Base-by-base conservation (phyloP, 352 stramenopile species). In the Pythium biforme region DNA sequence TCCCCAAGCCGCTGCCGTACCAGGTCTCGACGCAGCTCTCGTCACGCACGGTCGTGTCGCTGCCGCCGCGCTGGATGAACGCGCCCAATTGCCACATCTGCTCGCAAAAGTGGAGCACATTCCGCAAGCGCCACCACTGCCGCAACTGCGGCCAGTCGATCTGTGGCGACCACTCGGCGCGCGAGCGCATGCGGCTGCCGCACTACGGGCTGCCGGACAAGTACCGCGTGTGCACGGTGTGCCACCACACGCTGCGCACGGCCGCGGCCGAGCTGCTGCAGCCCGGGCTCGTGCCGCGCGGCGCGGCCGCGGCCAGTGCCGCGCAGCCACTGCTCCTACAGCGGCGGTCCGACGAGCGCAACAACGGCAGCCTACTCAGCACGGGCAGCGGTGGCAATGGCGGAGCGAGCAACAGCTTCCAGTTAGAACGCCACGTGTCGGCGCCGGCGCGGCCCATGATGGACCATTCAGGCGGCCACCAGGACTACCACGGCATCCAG, bases 71-170 rank as follows among this genome's bases (percentile, higher is more conserved):
- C 14, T 95, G 86, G 86, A 91, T 78, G 64, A 95, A 91, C 58
- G 84, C 83, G 4, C 76, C 75, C 1, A 94, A 84, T 49, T 95
- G 86, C 68, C 83, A 89, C 62, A 93, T 95, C 52, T 95, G 86
- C 63, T 83, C 81, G 43, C 80, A 81, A 39, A 95, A 92, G 59
- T 95, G 90, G 57, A 72, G 68, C 40, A 69, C 58, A 11, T 90
- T 92, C 64, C 90, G 88, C 69, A 94, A 93, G 69, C 83, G 86
- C 20, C 86, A 95, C 68, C 86, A 95, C 68, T 95, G 86, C 60
- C 83, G 86, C 31, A 95, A 95, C 65, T 95, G 86, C 46, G 86
- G 86, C 0, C 83, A 93, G 68, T 92, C 86, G 9, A 91, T 95
- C 57, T 95, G 86, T 53, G 74, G 83, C 4, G 83, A 93, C 43